Base-by-base conservation (phyloP, 2,329 filamentous ascomycete species). In the Dissoconium aciculare region DNA sequence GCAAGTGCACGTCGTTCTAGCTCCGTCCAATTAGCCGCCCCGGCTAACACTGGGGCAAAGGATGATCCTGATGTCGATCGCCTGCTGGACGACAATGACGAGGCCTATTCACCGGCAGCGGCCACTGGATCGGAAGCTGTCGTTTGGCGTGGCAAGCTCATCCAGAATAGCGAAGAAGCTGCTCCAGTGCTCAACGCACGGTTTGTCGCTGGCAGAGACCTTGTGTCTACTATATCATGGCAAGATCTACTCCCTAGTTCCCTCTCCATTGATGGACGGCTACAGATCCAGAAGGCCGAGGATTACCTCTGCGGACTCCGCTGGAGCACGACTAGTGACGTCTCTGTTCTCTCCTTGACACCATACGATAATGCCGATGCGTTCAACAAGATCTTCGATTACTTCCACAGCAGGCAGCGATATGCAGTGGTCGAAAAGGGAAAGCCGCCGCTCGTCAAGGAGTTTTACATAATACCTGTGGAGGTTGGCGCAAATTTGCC, bases 51-150 rank as follows among this genome's bases (percentile, higher is more conserved):
- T 33, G 71, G 74, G 1, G 68, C 76, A 1, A 78, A 71, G 11
- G 72, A 79, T 10, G 87, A 98, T 53, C 71, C 80, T 3, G 89
- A 95, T 37, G 81, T 98, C 12, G 89, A 98, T 52, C 73, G 83
- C 24, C 64, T 98, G 43, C 69, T 95, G 5, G 71, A 85, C 46
- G 83, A 80, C 36, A 74, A 93, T 37, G 79, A 76, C 15, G 79
- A 79, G 27, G 71, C 78, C 10, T 92, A 92, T 51, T 85, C 81
- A 0, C 82, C 84, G 0, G 75, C 74, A 2, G 82, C 89, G 39
- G 72, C 76, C 38, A 62, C 69, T 1, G 71, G 65, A 2, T 12
- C 21, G 15, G 69, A 87, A 40, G 70, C 74, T 27, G 64, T 81
- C 14, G 63, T 91, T 19, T 93, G 84, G 84, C 71, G 71, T 32